A percentile compares a stretch with the other conserved stretches of the same genome.
Evolutionary conservation across 1,284 basidiomycete genomes (phyloP).

Genomic region (Papiliotrema nemorosa): DNA sequence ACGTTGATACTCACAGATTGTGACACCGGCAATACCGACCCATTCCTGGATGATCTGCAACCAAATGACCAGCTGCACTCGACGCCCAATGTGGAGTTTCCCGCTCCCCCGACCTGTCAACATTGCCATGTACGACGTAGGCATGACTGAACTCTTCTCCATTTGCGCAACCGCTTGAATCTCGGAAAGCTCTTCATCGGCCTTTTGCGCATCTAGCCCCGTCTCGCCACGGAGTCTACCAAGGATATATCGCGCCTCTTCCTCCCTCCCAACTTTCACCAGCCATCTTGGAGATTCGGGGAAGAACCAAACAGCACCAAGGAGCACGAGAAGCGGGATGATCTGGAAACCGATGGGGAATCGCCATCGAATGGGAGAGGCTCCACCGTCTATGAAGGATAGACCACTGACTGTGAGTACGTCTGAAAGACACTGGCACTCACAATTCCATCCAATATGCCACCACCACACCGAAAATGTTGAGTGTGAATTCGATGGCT

Average conservation of each 20-base stretch:
- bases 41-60: conserved; percentile 41
- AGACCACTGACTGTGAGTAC: conserved; percentile 5
- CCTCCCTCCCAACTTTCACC: conserved; percentile 13
- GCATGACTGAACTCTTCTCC: conserved; percentile 4
- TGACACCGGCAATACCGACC: conserved; percentile 35
- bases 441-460: conserved; percentile 10
- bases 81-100: conserved; percentile 7
- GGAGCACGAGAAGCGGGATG: conserved; percentile 1
- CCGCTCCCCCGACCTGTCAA: conserved; percentile 9
- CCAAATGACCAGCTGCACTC: conserved; percentile 29
- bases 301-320: conserved; percentile 2
- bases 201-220: not conserved
- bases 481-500: conserved; percentile 26
- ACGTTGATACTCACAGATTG: conserved; percentile 15
- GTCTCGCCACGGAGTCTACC: conserved; percentile 5
- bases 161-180: conserved; percentile 5
- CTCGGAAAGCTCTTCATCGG: conserved; percentile 10
- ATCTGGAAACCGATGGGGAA: conserved; percentile 10
- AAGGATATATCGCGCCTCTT: conserved; percentile 2
- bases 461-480: conserved; percentile 10
- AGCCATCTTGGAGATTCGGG: conserved; percentile 18
- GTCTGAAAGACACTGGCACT: not conserved
- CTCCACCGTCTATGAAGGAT: conserved; percentile 7
- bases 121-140: conserved; percentile 16
- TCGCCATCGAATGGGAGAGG: conserved; percentile 7